Percentiles rank a stretch among this genome's conserved stretches.
These are phyloP conservation scores for Trypanosoma melophagium DNA, from an alignment of 208 protist genomes.

Conservation along the genomic window DNA sequence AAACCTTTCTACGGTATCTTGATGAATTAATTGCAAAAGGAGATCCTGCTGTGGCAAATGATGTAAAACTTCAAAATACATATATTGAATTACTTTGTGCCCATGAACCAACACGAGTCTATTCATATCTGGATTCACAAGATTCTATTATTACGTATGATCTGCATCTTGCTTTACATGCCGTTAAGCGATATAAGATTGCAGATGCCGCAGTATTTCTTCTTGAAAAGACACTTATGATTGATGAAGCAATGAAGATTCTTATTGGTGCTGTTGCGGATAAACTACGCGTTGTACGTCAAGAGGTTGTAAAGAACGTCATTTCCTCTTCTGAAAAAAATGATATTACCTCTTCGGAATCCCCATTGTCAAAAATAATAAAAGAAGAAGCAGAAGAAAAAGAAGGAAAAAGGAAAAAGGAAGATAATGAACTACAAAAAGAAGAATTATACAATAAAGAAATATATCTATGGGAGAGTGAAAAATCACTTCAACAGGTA, in stretches of 20 bases:
- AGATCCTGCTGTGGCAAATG: conserved; percentile 36
- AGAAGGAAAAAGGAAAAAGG: not conserved
- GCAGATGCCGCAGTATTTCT: conserved; percentile 67
- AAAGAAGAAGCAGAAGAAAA: not conserved
- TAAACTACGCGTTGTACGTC: conserved; percentile 14
- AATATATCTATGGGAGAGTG: conserved; percentile 16
- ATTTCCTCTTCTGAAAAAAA: not conserved
- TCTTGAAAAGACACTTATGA: conserved; percentile 51
- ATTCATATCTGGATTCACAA: conserved; percentile 47
- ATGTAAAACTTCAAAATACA: conserved; percentile 72
- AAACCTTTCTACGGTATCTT: conserved; percentile 69
- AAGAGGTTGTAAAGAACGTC: conserved; percentile 15
- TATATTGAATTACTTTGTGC: conserved; percentile 83
- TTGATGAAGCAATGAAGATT: conserved; percentile 61
- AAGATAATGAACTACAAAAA: not conserved
- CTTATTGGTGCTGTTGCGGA: conserved; percentile 30
- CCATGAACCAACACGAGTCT: conserved; percentile 56
- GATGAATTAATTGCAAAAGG: conserved; percentile 66
- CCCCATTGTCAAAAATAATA: not conserved
- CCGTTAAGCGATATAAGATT: conserved; percentile 51
- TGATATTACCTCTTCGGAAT: not conserved
- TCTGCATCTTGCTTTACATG: conserved; percentile 45
- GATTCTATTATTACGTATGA: conserved; percentile 66
- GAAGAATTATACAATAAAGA: not conserved
- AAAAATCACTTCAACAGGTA: conserved; percentile 33